These are phyloP conservation scores for Saccharomyces hybrid DNA, from an alignment of 1,139 yeast genomes.

Conservation along the genomic window DNA sequence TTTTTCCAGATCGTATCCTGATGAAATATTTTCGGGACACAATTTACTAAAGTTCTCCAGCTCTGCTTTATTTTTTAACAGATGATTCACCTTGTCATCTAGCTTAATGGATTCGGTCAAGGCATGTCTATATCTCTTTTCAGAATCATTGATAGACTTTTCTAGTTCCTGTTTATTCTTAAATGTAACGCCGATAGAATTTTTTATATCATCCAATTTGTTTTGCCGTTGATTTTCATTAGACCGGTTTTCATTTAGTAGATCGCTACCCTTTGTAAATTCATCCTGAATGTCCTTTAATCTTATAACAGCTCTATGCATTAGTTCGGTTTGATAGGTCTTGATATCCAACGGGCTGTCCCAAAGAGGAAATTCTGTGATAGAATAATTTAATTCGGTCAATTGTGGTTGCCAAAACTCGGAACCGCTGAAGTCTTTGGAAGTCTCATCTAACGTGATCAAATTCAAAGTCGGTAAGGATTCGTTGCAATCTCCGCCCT, in stretches of 20 bases:
- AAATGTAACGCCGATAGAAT: constrained; percentile 42
- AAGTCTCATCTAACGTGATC: constrained; percentile 3
- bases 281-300: constrained; percentile 34
- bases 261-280: constrained; percentile 23
- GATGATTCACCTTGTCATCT: constrained; percentile 9
- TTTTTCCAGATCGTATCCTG: constrained; percentile 8
- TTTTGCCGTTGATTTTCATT: constrained; percentile 46
- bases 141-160: constrained; percentile 42
- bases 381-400: constrained; percentile 13
- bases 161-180: constrained; percentile 42
- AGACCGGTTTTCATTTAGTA: constrained; percentile 34
- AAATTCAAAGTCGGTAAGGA: constrained; percentile 15
- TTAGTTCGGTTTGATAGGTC: constrained; percentile 38
- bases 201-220: constrained; percentile 42
- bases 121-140: constrained; percentile 41
- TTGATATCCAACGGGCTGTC: constrained; percentile 27
- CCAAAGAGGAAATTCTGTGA: constrained; percentile 7
- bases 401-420: constrained; percentile 13
- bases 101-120: constrained; percentile 34
- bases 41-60: constrained; percentile 6
- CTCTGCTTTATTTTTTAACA: constrained; percentile 9
- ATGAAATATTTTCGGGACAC: not conserved
- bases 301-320: constrained; percentile 37
- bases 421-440: constrained; percentile 5
- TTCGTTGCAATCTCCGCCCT: constrained; percentile 11